These are phyloP conservation scores for Aspergillus sp. DNA, from an alignment of 2,329 filamentous ascomycete species.

Conservation along the genomic window DNA sequence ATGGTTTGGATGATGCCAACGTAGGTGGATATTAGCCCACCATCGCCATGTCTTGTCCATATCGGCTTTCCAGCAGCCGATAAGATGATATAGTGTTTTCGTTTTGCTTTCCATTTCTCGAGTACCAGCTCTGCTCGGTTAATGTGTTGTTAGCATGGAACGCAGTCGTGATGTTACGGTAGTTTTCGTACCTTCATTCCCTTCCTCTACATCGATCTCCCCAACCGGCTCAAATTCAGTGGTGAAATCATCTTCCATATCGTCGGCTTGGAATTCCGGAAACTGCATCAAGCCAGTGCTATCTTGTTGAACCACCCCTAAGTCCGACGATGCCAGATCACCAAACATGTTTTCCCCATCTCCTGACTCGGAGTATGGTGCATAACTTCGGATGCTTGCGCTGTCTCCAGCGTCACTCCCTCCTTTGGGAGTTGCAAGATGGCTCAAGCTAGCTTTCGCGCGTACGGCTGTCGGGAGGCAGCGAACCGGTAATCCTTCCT, in stretches of 20 bases:
- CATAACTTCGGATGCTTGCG: conserved; percentile 55
- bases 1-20: conserved; percentile 97
- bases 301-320: conserved; percentile 45
- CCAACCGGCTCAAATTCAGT: conserved; percentile 77
- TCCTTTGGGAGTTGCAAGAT: conserved; percentile 49
- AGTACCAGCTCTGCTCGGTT: conserved; percentile 55
- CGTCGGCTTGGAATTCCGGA: conserved; percentile 47
- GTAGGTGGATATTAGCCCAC: conserved; percentile 87
- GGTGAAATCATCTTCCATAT: conserved; percentile 68
- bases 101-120: conserved; percentile 81
- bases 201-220: conserved; percentile 57
- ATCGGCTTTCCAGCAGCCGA: conserved; percentile 97
- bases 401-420: conserved; percentile 56
- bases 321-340: conserved; percentile 61
- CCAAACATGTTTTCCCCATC: conserved; percentile 83
- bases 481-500: conserved; percentile 61
- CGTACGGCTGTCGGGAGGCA: conserved; percentile 35
- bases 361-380: conserved; percentile 61
- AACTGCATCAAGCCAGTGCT: conserved; percentile 39
- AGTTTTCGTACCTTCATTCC: conserved; percentile 58
- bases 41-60: conserved; percentile 91
- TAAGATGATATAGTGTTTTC: conserved; percentile 96
- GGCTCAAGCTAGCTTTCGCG: conserved; percentile 43
- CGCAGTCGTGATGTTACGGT: background rate
- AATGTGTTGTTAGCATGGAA: conserved; percentile 18